Conservation (phyloP, 768 basidiomycete genomes). For the Tulasnella sp. region DNA sequence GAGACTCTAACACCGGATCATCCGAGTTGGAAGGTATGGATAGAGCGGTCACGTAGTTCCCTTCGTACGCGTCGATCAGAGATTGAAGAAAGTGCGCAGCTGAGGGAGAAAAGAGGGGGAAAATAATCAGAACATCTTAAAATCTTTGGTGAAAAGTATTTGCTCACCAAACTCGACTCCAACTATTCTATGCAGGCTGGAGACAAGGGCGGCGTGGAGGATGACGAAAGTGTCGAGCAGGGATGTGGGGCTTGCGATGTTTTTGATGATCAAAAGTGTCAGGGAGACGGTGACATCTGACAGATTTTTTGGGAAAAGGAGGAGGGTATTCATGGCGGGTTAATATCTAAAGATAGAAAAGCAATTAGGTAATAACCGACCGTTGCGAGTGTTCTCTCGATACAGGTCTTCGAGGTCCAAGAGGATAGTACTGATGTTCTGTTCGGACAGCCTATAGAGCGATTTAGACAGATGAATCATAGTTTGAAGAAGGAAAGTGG, state of each 20-base stretch:
- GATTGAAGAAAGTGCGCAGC: conserved; percentile 77
- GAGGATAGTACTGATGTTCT: conserved; percentile 68
- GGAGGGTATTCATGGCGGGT: neutral
- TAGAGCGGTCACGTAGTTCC: conserved; percentile 33
- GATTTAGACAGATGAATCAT: conserved; percentile 2
- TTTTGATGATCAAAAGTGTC: conserved; percentile 62
- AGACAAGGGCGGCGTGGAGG: conserved; percentile 75
- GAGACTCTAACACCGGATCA: conserved; percentile 1
- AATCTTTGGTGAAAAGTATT: too few species aligned
- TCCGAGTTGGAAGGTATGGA: conserved; percentile 1
- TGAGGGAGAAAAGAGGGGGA: conserved; percentile 25
- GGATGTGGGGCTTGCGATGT: conserved; percentile 68
- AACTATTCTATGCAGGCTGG: conserved; percentile 65
- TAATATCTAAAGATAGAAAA: neutral
- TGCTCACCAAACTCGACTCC: conserved; percentile 79
- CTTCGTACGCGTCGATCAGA: conserved; percentile 55
- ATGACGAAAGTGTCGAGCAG: conserved; percentile 84
- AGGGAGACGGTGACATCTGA: conserved; percentile 74
- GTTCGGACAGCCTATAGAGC: conserved; percentile 79
- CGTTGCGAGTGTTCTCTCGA: conserved; percentile 63
- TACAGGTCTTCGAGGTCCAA: conserved; percentile 67
- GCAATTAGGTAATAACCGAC: conserved; percentile 30
- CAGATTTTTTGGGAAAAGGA: neutral
- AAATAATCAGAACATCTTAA: neutral
- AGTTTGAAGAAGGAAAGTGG: neutral